Evolutionary conservation across 768 basidiomycete species (phyloP).

Genomic region (Leccinum longicurvipes): DNA sequence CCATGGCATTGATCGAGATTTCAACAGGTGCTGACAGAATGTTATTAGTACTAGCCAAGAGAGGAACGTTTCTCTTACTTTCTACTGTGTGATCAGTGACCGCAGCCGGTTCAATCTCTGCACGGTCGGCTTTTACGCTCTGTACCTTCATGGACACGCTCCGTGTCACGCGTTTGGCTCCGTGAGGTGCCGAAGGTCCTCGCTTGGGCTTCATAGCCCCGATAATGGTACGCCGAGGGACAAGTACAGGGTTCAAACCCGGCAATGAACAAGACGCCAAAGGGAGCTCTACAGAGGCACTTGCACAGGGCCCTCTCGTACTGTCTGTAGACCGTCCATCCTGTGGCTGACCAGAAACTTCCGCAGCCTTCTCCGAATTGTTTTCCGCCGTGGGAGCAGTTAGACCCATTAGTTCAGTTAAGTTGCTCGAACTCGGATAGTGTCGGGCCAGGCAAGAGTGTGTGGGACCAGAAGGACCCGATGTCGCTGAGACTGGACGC

Average conservation of each 20-base stretch:
- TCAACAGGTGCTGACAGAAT: not conserved
- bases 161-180: slow-evolving; percentile 25
- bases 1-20: not conserved
- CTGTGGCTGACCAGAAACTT: not conserved
- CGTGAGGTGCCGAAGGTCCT: slow-evolving; percentile 9
- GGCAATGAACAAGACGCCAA: not conserved
- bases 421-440: not conserved
- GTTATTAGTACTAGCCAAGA: not conserved
- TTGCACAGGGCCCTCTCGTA: not conserved
- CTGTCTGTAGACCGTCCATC: not conserved
- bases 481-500: not conserved
- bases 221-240: not conserved
- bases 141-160: slow-evolving; percentile 28
- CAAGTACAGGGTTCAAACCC: not conserved
- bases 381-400: not conserved
- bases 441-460: slow-evolving; percentile 3
- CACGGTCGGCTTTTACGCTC: slow-evolving; percentile 1
- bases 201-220: slow-evolving; percentile 17
- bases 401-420: slow-evolving; percentile 3
- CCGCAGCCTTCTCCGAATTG: not conserved
- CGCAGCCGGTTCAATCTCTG: not conserved
- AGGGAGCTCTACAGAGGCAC: not conserved
- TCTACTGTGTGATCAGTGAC: not conserved
- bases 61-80: not conserved
- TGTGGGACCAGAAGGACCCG: not conserved